A percentile compares a stretch with the other conserved stretches of the same genome.
phyloP scores from a whole-genome alignment of 768 basidiomycete species.

The Exidia glandulosa region DNA sequence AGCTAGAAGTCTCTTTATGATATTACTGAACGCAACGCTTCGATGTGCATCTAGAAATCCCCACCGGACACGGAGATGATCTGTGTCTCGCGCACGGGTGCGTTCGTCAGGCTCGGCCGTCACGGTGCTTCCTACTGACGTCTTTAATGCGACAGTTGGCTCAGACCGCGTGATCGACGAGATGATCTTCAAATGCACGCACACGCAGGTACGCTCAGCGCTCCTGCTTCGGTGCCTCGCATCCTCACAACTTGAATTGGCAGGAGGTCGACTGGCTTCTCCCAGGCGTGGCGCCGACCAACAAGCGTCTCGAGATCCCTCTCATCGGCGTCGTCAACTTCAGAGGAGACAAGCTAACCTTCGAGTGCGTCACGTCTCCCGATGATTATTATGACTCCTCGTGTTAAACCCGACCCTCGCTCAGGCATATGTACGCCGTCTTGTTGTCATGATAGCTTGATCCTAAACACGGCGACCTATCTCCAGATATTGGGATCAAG shows the following conservation, averaged over 20 bases:
- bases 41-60: conserved; percentile 27
- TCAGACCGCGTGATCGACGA: conserved; percentile 38
- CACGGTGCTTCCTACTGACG: neutral
- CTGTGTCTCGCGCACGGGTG: conserved; percentile 40
- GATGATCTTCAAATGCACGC: conserved; percentile 34
- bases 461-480: neutral
- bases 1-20: neutral
- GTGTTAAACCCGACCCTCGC: neutral
- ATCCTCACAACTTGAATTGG: neutral
- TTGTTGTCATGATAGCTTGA: too few species aligned
- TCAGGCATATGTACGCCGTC: neutral
- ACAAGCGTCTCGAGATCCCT: conserved; percentile 36
- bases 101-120: conserved; percentile 18
- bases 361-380: conserved; percentile 26
- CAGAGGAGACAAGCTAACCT: conserved; percentile 38
- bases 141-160: conserved; percentile 20
- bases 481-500: conserved; percentile 38
- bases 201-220: conserved; percentile 22
- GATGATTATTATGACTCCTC: neutral
- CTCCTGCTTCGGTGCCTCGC: neutral
- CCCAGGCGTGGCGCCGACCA: conserved; percentile 42
- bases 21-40: conserved; percentile 8
- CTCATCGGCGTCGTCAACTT: conserved; percentile 48
- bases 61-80: conserved; percentile 35
- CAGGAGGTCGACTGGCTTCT: conserved; percentile 37